Conservation (phyloP, 2,329 filamentous ascomycete genomes). For the Emmonsia crescens region DNA sequence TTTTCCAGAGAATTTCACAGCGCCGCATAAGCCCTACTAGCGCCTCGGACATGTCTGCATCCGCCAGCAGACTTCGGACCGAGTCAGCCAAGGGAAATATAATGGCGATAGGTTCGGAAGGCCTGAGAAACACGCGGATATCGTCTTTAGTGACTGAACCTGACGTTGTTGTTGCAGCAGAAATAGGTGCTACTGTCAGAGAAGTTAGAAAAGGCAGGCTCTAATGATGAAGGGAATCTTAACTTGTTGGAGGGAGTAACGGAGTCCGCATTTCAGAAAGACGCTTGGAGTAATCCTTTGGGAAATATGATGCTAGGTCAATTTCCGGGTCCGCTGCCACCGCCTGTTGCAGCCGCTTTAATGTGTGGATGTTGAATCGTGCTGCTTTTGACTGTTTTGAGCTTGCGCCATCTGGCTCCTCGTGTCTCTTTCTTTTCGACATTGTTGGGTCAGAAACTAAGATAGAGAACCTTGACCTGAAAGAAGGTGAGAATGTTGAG, state of each 20-base stretch:
- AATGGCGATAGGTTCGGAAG: slow-evolving; percentile 10
- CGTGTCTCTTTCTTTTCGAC: slow-evolving; percentile 1
- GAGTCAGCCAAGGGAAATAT: slow-evolving; percentile 12
- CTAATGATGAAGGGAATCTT: slow-evolving; percentile 6
- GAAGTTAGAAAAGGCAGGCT: slow-evolving; percentile 4
- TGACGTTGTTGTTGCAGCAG: slow-evolving; percentile 4
- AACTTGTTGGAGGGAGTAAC: slow-evolving; percentile 1
- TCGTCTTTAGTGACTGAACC: slow-evolving; percentile 11
- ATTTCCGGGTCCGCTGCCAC: slow-evolving; percentile 15
- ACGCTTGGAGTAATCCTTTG: slow-evolving; percentile 13
- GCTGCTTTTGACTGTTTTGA: slow-evolving; percentile 14
- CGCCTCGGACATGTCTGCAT: slow-evolving; percentile 9
- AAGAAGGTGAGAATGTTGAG: not conserved
- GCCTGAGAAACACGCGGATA: slow-evolving; percentile 12
- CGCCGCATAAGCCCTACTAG: slow-evolving; percentile 11
- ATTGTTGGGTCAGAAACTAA: not conserved
- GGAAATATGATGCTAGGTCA: slow-evolving; percentile 16
- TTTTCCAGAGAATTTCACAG: slow-evolving; percentile 17
- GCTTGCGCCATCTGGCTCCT: not conserved
- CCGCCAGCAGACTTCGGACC: slow-evolving; percentile 11
- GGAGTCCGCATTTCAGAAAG: slow-evolving; percentile 11
- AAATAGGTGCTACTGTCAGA: slow-evolving; percentile 5
- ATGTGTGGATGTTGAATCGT: slow-evolving; percentile 17
- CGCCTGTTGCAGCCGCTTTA: slow-evolving; percentile 16
- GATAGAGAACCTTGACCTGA: not conserved